Percentiles rank a stretch among this genome's conserved stretches.
phyloP scores from a whole-genome alignment of 2,329 filamentous ascomycete genomes.

The Colletotrichum caudatum region DNA sequence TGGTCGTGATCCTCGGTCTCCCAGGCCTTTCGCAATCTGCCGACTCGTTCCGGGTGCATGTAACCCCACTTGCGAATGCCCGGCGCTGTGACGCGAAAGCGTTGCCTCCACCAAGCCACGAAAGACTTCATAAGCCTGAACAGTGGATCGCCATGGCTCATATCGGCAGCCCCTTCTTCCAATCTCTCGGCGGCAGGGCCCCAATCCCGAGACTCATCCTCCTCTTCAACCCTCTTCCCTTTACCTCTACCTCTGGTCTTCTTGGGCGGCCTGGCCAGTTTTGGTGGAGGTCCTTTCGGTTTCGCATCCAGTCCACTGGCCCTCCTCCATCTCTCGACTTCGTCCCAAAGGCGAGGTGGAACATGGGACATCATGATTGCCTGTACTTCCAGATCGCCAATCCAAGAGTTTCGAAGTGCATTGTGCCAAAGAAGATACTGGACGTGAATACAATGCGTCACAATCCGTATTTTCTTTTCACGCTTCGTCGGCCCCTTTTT shows the following conservation, averaged over 20 bases:
- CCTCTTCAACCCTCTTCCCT: constrained; percentile 48
- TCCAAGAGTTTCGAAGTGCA: constrained; percentile 84
- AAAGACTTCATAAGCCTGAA: constrained; percentile 81
- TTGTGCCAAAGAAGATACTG: constrained; percentile 92
- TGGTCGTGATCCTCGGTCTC: constrained; percentile 71
- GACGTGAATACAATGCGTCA: constrained; percentile 90
- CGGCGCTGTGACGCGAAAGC: constrained; percentile 81
- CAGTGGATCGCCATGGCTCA: constrained; percentile 86
- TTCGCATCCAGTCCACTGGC: constrained; percentile 70
- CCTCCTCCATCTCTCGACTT: constrained; percentile 78
- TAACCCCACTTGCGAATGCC: constrained; percentile 92
- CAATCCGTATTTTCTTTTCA: constrained; percentile 80
- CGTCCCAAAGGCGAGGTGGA: constrained; percentile 74
- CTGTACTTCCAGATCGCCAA: constrained; percentile 82
- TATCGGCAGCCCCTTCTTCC: constrained; percentile 77
- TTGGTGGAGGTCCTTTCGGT: constrained; percentile 53
- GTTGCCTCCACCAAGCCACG: constrained; percentile 88
- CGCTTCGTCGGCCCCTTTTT: constrained; percentile 91
- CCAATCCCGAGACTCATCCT: constrained; percentile 72
- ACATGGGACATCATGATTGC: constrained; percentile 81
- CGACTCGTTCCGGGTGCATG: constrained; percentile 79
- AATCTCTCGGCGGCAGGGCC: constrained; percentile 74
- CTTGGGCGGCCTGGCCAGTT: constrained; percentile 47
- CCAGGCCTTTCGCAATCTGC: constrained; percentile 79
- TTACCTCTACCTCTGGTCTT: constrained; percentile 54